phyloP scores from a whole-genome alignment of 768 basidiomycete genomes.

The Lyophyllum atratum region DNA sequence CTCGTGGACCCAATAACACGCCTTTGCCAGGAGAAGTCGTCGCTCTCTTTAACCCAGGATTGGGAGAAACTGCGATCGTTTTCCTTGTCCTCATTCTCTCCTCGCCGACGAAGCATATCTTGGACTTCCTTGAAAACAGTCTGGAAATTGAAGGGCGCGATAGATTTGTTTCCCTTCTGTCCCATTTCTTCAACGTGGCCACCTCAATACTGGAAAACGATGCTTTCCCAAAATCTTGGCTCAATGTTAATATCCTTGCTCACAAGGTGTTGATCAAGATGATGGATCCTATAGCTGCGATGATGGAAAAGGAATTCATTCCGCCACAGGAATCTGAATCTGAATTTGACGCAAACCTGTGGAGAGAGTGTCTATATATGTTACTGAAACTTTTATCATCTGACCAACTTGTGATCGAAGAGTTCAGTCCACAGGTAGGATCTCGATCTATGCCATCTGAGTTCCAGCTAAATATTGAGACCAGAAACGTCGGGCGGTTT shows the following conservation, averaged over 20 bases:
- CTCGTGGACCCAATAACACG: constrained; percentile 42
- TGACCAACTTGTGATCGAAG: constrained; percentile 91
- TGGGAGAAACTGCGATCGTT: constrained; percentile 87
- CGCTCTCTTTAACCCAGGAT: constrained; percentile 64
- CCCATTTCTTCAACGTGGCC: constrained; percentile 79
- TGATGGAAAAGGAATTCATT: constrained; percentile 82
- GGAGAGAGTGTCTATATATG: constrained; percentile 82
- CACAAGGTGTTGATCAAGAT: constrained; percentile 89
- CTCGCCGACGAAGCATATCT: constrained; percentile 75
- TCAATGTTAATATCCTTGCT: constrained; percentile 86
- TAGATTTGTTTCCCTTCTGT: constrained; percentile 68
- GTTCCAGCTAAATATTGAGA: constrained; percentile 6
- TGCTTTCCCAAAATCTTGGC: constrained; percentile 88
- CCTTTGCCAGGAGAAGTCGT: constrained; percentile 47
- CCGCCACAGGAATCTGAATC: constrained; percentile 63
- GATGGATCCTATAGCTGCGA: constrained; percentile 75
- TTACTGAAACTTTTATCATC: constrained; percentile 85
- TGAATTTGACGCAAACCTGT: constrained; percentile 74
- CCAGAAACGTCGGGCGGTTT: constrained; percentile 92
- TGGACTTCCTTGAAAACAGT: constrained; percentile 75
- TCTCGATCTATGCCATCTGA: constrained; percentile 1
- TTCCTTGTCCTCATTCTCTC: constrained; percentile 80
- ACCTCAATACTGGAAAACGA: constrained; percentile 83
- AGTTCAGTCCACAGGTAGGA: constrained; percentile 87
- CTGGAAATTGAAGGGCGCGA: constrained; percentile 91